A percentile compares a stretch with the other conserved stretches of the same genome.
Conservation (phyloP, 2,329 filamentous ascomycete genomes). For the Penicillium paneum region DNA sequence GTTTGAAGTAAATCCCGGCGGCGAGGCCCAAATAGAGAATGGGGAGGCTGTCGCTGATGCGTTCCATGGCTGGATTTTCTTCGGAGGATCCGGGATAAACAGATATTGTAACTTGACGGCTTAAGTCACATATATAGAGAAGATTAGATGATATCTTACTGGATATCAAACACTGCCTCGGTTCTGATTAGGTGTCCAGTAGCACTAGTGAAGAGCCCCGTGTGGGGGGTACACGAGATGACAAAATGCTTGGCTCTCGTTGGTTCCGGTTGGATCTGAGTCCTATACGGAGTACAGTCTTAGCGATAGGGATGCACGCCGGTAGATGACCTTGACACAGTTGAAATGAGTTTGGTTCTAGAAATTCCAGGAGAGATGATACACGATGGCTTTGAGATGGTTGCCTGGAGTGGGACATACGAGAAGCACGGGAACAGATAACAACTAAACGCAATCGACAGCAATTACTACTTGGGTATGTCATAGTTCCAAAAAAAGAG, state of each 20-base stretch:
- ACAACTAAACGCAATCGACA: no score
- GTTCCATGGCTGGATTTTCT: slow-evolving; percentile 8
- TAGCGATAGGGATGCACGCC: no score
- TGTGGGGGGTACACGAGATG: background rate
- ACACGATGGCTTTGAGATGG: background rate
- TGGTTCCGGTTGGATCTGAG: background rate
- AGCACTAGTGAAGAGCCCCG: background rate
- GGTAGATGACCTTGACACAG: background rate
- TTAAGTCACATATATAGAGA: background rate
- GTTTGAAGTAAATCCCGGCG: slow-evolving; percentile 19
- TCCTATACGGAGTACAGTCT: background rate
- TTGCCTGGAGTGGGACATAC: background rate
- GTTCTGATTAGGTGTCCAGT: background rate
- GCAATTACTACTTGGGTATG: no score
- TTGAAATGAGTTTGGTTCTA: background rate
- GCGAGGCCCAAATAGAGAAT: slow-evolving; percentile 21
- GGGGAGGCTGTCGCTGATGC: slow-evolving; percentile 9
- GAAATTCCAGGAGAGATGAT: background rate
- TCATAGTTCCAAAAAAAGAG: no score
- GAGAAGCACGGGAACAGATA: background rate
- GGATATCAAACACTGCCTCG: background rate
- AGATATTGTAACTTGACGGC: background rate
- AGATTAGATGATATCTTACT: no score
- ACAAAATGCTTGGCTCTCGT: background rate
- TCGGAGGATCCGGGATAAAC: background rate